phyloP scores from a whole-genome alignment of 2,329 filamentous ascomycete species.

The Pestalotiopsis sp. region DNA sequence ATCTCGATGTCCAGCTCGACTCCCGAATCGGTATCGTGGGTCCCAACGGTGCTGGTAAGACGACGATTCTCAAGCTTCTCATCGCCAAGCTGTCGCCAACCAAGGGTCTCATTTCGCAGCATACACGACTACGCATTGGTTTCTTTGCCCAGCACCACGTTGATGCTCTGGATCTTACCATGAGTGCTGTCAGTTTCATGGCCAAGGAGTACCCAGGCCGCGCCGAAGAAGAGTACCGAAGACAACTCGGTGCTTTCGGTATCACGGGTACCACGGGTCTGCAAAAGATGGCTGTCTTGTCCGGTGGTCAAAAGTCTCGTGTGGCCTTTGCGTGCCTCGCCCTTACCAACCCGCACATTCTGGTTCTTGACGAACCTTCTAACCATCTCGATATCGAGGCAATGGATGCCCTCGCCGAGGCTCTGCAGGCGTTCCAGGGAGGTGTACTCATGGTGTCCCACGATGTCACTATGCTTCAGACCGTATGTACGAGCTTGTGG shows the following conservation, averaged over 20 bases:
- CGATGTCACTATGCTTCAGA: conserved; percentile 98
- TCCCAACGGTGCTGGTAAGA: conserved; percentile 98
- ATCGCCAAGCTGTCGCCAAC: conserved; percentile 80
- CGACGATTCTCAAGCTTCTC: conserved; percentile 95
- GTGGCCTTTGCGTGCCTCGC: conserved; percentile 97
- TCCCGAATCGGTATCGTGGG: conserved; percentile 99
- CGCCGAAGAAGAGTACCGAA: conserved; percentile 94
- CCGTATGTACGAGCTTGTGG: conserved; percentile 92
- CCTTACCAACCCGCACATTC: conserved; percentile 90
- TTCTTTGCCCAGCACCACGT: conserved; percentile 99
- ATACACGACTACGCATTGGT: conserved; percentile 85
- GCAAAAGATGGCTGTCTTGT: conserved; percentile 92
- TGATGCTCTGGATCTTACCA: conserved; percentile 87
- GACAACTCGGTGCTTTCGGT: conserved; percentile 87
- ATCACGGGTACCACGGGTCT: conserved; percentile 93
- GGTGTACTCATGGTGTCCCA: conserved; percentile 98
- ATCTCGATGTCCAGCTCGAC: conserved; percentile 95
- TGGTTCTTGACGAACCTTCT: conserved; percentile 96
- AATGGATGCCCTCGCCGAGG: conserved; percentile 91
- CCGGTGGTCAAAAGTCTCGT: conserved; percentile 96
- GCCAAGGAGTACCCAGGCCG: conserved; percentile 85
- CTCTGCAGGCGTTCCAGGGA: conserved; percentile 83
- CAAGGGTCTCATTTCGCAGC: conserved; percentile 80
- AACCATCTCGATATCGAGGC: conserved; percentile 99
- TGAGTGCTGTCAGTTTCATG: conserved; percentile 94